Base-by-base conservation (phyloP, 495 filamentous ascomycete species). In the Penicillium chermesinum region DNA sequence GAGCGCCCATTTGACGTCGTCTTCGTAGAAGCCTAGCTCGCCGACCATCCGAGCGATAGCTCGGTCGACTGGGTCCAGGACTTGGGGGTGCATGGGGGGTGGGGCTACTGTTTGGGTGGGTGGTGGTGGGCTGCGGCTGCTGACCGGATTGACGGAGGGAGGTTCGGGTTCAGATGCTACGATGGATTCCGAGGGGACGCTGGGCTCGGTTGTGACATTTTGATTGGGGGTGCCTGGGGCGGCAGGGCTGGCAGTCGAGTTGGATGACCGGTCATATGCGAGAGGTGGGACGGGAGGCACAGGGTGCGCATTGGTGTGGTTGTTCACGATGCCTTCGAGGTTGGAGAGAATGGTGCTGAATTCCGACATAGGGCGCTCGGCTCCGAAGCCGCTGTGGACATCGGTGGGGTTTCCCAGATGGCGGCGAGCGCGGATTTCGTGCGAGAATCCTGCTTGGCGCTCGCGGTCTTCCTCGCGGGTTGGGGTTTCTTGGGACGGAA, bases 41-140 rank as follows among this genome's bases (percentile, higher is more conserved):
- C 63, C 53, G 2, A 78, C 76, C 49, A 79, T 69, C 32, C 61
- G 56, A 15, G 66, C 51, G 20, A 79, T 72, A 5, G 76, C 76
- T 10, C 65, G 66, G 44, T 79, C 76, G 15, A 75, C 74, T 3
- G 76, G 76, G 44, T 79, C 76, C 18, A 66, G 64, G n/a, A 79
- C 65, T 44, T 75, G 74, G 0, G 71, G 71, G 10, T 58, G 51
- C 14, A 53, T 57, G 42, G 52, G 55, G 18, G 48, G 50, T 30
- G 61, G 46, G 38, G 56, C 18, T 19, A 53, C 34, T 13, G 49
- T 36, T 15, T 46, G 36, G 18, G 43, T 38, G 41, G 41, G 34
- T 46, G 8, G 39, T 5, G 25, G 25, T 10, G 25, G 25, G 25
- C 25, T 30, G 25, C 25, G 25, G 25, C 14, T 41, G 41, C 13